These are phyloP conservation scores for Trypanosoma congolense DNA, from an alignment of 208 protist genomes.

Conservation along the genomic window DNA sequence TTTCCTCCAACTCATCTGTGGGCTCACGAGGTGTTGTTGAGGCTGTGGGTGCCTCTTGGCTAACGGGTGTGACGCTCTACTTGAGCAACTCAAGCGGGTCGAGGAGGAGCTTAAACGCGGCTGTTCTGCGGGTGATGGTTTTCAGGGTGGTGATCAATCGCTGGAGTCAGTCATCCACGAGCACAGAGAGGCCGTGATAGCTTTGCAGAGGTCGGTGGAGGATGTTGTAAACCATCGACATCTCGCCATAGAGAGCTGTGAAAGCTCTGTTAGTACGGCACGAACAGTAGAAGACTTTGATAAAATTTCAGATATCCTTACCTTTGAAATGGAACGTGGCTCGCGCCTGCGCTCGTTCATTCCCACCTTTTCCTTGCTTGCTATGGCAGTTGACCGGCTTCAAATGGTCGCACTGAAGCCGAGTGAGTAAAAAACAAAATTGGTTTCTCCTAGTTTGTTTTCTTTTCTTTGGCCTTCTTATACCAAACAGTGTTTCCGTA, in stretches of 20 bases:
- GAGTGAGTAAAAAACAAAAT: no score
- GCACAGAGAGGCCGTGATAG: conserved; percentile 24
- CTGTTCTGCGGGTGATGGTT: neutral
- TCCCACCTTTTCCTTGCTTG: conserved; percentile 72
- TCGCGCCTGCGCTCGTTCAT: conserved; percentile 58
- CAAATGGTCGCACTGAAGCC: conserved; percentile 11
- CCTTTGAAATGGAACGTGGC: conserved; percentile 61
- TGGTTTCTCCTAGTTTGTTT: conserved; percentile 2
- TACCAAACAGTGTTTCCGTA: no score
- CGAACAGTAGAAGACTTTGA: conserved; percentile 56
- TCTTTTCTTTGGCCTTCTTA: no score
- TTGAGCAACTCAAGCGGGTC: conserved; percentile 29
- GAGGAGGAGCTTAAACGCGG: conserved; percentile 26
- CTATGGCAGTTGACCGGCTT: conserved; percentile 60
- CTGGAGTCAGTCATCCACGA: conserved; percentile 9
- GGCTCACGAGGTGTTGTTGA: conserved; percentile 16
- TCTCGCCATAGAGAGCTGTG: conserved; percentile 8
- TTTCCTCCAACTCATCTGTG: neutral
- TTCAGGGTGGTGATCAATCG: conserved; percentile 11
- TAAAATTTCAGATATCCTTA: conserved; percentile 35
- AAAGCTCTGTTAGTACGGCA: conserved; percentile 15
- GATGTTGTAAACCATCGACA: conserved; percentile 22
- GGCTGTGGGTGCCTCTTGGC: conserved; percentile 30
- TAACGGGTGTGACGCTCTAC: conserved; percentile 47
- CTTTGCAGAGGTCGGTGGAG: conserved; percentile 18